phyloP scores from a whole-genome alignment of 805 yeast species.

The Pichia insulana region DNA sequence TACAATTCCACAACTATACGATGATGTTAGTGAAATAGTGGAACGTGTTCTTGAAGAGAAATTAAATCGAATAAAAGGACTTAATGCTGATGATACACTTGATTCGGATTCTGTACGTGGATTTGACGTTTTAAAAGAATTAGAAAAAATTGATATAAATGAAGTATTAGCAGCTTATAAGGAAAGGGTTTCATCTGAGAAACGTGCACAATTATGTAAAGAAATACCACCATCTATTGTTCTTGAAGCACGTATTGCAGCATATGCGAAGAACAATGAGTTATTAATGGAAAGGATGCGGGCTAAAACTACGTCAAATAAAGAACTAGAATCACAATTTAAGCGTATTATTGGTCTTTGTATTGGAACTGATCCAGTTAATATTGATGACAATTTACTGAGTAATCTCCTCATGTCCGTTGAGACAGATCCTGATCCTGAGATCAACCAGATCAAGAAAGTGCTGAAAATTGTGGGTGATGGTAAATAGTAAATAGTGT shows the following conservation, averaged over 20 bases:
- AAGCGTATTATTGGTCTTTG: constrained; percentile 83
- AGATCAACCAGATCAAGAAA: constrained; percentile 27
- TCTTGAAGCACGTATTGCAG: constrained; percentile 68
- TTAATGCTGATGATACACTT: not conserved
- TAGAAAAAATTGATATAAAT: constrained; percentile 12
- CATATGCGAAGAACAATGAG: constrained; percentile 65
- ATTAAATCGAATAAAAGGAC: not conserved
- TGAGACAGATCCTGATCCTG: constrained; percentile 66
- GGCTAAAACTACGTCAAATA: constrained; percentile 44
- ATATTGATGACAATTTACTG: constrained; percentile 51
- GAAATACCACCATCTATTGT: constrained; percentile 42
- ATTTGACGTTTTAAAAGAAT: not conserved
- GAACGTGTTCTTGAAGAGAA: constrained; percentile 2
- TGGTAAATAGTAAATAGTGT: constrained; percentile 14
- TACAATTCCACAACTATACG: constrained; percentile 52
- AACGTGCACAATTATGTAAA: constrained; percentile 8
- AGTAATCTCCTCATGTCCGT: constrained; percentile 87
- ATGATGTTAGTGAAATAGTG: constrained; percentile 34
- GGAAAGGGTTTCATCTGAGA: constrained; percentile 5
- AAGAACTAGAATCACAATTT: constrained; percentile 63
- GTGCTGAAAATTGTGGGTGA: constrained; percentile 28
- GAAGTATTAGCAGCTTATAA: constrained; percentile 8
- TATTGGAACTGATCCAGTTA: constrained; percentile 75
- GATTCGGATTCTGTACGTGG: not conserved
- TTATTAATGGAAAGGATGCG: constrained; percentile 44